Percentiles rank a stretch among this genome's conserved stretches.
Evolutionary conservation across 257 asterid species (phyloP).

Genomic region (Verbascum thapsus): DNA sequence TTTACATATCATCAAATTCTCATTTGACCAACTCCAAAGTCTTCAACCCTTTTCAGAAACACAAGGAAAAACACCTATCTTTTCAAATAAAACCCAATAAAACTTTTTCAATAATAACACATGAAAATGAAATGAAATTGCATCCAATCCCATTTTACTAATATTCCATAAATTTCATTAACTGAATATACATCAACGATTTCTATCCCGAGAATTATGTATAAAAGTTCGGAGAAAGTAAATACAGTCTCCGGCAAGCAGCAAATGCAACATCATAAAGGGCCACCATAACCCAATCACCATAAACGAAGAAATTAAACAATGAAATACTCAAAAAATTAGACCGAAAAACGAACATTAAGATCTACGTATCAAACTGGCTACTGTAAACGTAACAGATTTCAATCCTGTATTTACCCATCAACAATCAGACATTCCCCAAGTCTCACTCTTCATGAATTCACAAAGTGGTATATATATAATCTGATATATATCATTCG

Average conservation of each 20-base stretch:
- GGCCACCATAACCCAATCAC: not conserved
- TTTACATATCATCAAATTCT: too few relatives aligned
- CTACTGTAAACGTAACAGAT: constrained; percentile 36
- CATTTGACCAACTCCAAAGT: too few relatives aligned
- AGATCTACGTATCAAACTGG: constrained; percentile 37
- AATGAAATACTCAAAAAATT: not conserved
- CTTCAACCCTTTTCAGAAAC: too few relatives aligned
- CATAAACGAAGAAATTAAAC: not conserved
- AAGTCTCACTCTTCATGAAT: constrained; percentile 8
- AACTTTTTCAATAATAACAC: too few relatives aligned
- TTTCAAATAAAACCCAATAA: too few relatives aligned
- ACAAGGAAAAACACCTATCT: too few relatives aligned
- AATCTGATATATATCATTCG: constrained; percentile 16
- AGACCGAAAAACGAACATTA: not conserved
- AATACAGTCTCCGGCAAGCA: not conserved
- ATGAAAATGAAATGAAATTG: too few relatives aligned
- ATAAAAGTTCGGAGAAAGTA: not conserved
- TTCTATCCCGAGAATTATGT: constrained; percentile 12
- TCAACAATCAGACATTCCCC: too few relatives aligned
- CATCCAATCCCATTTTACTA: not conserved
- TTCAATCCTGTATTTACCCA: constrained; percentile 20
- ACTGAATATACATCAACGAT: constrained; percentile 10
- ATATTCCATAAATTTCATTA: not conserved
- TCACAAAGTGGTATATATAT: constrained; percentile 37
- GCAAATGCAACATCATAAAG: not conserved